Base-by-base conservation (phyloP, 1,284 basidiomycete species). In the Leccinum solheimii region DNA sequence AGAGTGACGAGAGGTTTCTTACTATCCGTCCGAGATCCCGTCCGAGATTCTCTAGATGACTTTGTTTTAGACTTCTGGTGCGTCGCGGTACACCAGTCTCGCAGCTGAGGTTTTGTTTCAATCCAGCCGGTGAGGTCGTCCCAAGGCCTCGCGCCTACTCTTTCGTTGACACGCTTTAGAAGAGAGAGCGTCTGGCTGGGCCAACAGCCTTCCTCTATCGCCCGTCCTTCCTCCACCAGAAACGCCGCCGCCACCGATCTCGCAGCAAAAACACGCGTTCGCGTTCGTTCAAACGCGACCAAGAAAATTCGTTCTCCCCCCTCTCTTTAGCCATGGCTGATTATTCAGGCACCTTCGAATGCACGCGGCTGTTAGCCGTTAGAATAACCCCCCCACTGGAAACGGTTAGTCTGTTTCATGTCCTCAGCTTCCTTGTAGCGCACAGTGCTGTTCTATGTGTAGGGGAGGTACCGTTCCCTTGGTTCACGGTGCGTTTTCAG, bases 21-120 rank as follows among this genome's bases (percentile, higher is more conserved):
- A 11, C 5, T 0, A 13, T 34, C 5, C 32, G 32, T 34, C 32
- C 32, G 32, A 34, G 32, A 13, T 13, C 2, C 32, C 13, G 32
- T 1, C 0, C 11, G 5, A 34, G 30, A 0, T 34, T 34, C 11
- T 34, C 11, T 72, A 30, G 26, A 26, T 65, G 72, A 75, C 60
- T 57, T 71, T 58, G 66, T 65, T 58, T 63, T 72, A 45, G 67
- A 69, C 49, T 65, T 0, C 70, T 65, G 45, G 72, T 73, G 60
- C 1, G 72, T 63, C 16, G 13, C 0, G 8, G 19, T 36, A 19
- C 59, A 11, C 11, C 26, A 26, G 59, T 63, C 43, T 59, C 57
- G 51, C 7, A 51, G 72, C 36, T 66, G 40, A 60, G 38, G 16
- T 40, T n/a, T n/a, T n/a, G 8, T 40, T 40, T 9, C 16, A 40